These are phyloP conservation scores for Psilocybe subaeruginosa DNA, from an alignment of 768 basidiomycete genomes.

Conservation along the genomic window DNA sequence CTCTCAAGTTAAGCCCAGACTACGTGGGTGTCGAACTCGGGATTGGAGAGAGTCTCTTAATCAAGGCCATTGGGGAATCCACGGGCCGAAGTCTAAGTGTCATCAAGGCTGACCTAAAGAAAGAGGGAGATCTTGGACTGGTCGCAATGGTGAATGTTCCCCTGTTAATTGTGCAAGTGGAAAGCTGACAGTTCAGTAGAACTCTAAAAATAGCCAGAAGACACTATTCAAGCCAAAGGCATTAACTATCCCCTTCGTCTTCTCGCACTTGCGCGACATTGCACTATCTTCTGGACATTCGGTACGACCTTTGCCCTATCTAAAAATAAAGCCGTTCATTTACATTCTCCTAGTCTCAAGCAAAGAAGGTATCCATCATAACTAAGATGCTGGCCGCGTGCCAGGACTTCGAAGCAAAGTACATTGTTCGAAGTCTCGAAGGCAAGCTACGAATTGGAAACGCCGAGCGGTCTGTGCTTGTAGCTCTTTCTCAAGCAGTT, in stretches of 20 bases:
- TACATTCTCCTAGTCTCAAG: constrained; percentile 69
- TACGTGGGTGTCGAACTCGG: constrained; percentile 95
- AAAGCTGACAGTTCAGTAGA: constrained; percentile 46
- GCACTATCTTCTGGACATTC: constrained; percentile 84
- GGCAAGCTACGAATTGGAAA: constrained; percentile 97
- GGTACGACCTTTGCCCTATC: constrained; percentile 42
- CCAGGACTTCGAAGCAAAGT: constrained; percentile 92
- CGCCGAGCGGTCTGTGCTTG: constrained; percentile 93
- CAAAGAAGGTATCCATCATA: constrained; percentile 93
- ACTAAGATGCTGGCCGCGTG: constrained; percentile 93
- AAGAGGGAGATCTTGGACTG: constrained; percentile 92
- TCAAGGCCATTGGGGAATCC: constrained; percentile 95
- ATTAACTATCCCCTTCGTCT: constrained; percentile 86
- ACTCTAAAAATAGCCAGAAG: constrained; percentile 91
- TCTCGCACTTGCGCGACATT: constrained; percentile 88
- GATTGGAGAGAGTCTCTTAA: constrained; percentile 91
- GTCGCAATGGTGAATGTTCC: constrained; percentile 82
- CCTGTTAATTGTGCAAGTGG: not conserved
- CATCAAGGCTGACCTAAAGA: constrained; percentile 92
- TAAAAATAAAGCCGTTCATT: not conserved
- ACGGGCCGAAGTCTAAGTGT: constrained; percentile 85
- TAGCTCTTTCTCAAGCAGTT: constrained; percentile 90
- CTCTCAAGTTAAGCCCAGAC: constrained; percentile 82
- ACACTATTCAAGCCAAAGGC: constrained; percentile 94
- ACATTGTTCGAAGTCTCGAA: constrained; percentile 92